Conservation (phyloP, 257 asterid genomes). For the Linderniella brevidens region DNA sequence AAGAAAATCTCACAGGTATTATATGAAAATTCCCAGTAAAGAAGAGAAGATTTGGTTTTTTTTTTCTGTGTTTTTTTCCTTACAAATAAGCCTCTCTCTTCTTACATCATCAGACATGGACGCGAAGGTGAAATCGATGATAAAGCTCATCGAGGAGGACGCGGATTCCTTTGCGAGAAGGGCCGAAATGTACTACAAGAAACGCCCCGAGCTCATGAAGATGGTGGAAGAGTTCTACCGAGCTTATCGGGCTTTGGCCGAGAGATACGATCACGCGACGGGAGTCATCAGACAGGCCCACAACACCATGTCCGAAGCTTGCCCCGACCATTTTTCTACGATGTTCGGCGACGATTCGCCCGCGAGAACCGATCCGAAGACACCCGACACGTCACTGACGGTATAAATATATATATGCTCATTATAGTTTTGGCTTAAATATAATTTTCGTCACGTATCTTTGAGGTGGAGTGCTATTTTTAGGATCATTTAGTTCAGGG, state of each 20-base stretch:
- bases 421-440: too few species aligned
- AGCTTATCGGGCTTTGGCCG: constrained; percentile 94
- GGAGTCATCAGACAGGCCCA: constrained; percentile 96
- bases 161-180: constrained; percentile 97
- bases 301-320: constrained; percentile 74
- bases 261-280: constrained; percentile 93
- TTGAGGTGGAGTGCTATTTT: too few species aligned
- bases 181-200: constrained; percentile 98
- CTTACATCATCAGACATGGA: constrained; percentile 51
- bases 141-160: constrained; percentile 91
- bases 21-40: constrained; percentile 10
- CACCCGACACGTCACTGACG: constrained; percentile 21
- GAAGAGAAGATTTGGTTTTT: too few species aligned
- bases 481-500: too few species aligned
- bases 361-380: constrained; percentile 35
- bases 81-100: too few species aligned
- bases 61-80: too few species aligned
- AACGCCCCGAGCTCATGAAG: constrained; percentile 97
- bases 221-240: constrained; percentile 83
- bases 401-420: too few species aligned
- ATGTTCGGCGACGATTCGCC: constrained; percentile 57
- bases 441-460: too few species aligned
- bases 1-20: constrained; percentile 91
- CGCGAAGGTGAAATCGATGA: constrained; percentile 76
- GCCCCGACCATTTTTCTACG: constrained; percentile 57